Base-by-base conservation (phyloP, 75 land plant genomes). In the Ceratopteris richardii region DNA sequence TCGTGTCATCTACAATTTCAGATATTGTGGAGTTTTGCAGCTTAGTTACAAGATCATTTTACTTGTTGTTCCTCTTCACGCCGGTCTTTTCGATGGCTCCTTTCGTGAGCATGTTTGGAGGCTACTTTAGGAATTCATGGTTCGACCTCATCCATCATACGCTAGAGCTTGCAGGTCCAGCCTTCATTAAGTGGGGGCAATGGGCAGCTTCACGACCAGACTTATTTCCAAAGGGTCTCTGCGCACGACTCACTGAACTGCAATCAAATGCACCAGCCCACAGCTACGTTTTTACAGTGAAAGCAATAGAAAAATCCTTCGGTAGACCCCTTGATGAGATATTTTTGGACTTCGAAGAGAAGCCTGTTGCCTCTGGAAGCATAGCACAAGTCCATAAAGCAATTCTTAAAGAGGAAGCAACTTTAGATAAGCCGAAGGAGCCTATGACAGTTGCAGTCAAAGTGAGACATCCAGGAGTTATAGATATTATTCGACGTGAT, bases 151-250 rank as follows among this genome's bases (percentile, higher is more conserved):
- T 82, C 22, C 90, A 58, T 55, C 59, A 50, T 21, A 76, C 82
- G 0, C 54, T 88, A 13, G 93, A 82, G 58, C 74, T 55, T 17
- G 93, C 74, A 60, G 93, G 93, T 57, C 90, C 93, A 36, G 93
- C 93, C 23, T 88, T 88, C 51, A 88, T 88, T 9, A 88, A 88
- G 62, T 88, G 93, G 93, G 93, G 93, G 46, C 93, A 88, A 51
- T 88, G 93, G 93, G 93, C 93, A 31, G 90, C 93, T 13, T 85
- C 93, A 29, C 77, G 93, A 4, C 90, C n/a, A n/a, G n/a, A n/a
- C n/a, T n/a, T n/a, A n/a, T n/a, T n/a, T n/a, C n/a, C n/a, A n/a
- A n/a, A n/a, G 47, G 93, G 85, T 64, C 44, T 88, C 20, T 88
- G 93, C 55, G 59, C 50, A 18, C 71, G 82, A 71, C 83, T 88